These are phyloP conservation scores for Paecilomyces variotii DNA, from an alignment of 2,329 filamentous ascomycete species.

Conservation along the genomic window DNA sequence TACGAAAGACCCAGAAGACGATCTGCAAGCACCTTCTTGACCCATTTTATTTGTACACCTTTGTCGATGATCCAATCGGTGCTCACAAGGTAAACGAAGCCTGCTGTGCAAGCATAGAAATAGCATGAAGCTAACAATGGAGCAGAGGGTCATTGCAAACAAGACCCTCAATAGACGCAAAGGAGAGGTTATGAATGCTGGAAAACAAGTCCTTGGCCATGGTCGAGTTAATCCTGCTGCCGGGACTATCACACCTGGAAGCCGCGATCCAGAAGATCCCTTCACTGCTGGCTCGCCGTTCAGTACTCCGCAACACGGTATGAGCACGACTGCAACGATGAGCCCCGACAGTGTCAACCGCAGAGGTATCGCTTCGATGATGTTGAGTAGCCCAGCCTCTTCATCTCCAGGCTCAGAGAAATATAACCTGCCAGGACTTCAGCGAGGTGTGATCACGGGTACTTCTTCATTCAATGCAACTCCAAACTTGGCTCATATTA, in stretches of 20 bases:
- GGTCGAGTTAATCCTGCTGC: neutral
- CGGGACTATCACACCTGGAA: neutral
- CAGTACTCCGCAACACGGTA: neutral
- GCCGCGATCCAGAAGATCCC: neutral
- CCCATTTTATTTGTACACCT: slow-evolving; percentile 20
- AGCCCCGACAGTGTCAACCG: neutral
- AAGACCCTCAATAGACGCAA: slow-evolving; percentile 25
- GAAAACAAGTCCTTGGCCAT: slow-evolving; percentile 18
- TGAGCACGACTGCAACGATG: neutral
- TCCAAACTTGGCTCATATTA: neutral
- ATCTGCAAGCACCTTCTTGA: slow-evolving; percentile 34
- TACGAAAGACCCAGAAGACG: slow-evolving; percentile 23
- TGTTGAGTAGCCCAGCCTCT: neutral
- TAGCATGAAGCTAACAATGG: neutral
- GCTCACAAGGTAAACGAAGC: slow-evolving; percentile 10
- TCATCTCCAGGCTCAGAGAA: neutral
- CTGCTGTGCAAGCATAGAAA: neutral
- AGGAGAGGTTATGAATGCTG: slow-evolving; percentile 22
- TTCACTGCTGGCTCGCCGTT: neutral
- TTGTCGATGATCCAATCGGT: slow-evolving; percentile 30
- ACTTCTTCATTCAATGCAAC: neutral
- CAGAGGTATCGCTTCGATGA: neutral
- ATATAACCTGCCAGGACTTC: neutral
- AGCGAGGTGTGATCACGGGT: neutral
- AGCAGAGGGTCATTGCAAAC: slow-evolving; percentile 23